These are phyloP conservation scores for Trypanosoma grayi DNA, from an alignment of 208 protist genomes.

Conservation along the genomic window DNA sequence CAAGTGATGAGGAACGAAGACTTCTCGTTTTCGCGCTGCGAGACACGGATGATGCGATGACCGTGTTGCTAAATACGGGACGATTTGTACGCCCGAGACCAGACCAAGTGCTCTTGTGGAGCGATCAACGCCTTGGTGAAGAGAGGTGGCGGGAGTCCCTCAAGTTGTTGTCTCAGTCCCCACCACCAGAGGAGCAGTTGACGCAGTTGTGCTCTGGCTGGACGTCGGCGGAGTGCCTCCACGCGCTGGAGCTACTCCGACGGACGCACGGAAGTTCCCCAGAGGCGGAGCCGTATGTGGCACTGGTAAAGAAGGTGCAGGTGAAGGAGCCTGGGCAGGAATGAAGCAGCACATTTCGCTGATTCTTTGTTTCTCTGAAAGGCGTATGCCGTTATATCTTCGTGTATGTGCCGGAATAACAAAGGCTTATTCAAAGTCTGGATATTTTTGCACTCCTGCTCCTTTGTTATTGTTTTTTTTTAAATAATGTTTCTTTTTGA, in stretches of 20 bases:
- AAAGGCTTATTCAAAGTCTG: background rate
- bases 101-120: constrained; percentile 69
- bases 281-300: constrained; percentile 11
- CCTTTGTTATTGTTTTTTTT: background rate
- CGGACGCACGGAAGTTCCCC: constrained; percentile 15
- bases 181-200: background rate
- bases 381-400: too few species aligned
- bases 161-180: constrained; percentile 20
- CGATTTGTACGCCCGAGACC: constrained; percentile 42
- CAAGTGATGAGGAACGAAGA: constrained; percentile 43
- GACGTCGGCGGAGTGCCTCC: constrained; percentile 31
- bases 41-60: constrained; percentile 26
- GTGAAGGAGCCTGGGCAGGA: background rate
- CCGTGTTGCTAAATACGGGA: constrained; percentile 27
- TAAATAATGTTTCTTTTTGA: background rate
- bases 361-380: background rate
- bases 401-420: too few species aligned
- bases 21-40: constrained; percentile 43
- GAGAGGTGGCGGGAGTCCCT: constrained; percentile 26
- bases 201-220: constrained; percentile 16
- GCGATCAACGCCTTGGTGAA: constrained; percentile 25
- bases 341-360: background rate
- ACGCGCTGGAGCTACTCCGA: constrained; percentile 35
- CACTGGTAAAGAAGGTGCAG: background rate
- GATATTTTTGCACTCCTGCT: too few species aligned